Conservation (phyloP, 2,329 filamentous ascomycete species). For the Pseudogymnoascus destructans region DNA sequence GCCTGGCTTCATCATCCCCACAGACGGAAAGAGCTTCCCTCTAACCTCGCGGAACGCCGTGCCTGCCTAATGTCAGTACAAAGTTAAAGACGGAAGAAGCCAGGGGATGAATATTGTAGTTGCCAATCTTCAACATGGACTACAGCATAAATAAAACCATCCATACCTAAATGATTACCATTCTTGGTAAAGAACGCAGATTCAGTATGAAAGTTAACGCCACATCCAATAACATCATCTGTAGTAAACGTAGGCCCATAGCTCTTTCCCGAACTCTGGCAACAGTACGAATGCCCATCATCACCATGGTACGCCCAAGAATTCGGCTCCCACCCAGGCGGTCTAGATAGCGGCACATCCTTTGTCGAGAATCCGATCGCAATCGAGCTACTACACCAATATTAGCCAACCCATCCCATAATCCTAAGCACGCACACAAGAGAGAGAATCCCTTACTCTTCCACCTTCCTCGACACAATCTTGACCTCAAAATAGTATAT, state of each 20-base stretch:
- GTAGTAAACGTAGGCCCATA: slow-evolving; percentile 44
- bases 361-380: slow-evolving; percentile 49
- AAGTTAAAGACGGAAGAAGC: background rate
- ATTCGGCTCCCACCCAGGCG: slow-evolving; percentile 54
- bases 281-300: slow-evolving; percentile 48
- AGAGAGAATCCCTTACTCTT: slow-evolving; percentile 38
- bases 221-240: slow-evolving; percentile 49
- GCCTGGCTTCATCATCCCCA: slow-evolving; percentile 52
- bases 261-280: slow-evolving; percentile 40
- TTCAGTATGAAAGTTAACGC: slow-evolving; percentile 50
- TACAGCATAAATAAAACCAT: slow-evolving; percentile 11
- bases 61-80: slow-evolving; percentile 34
- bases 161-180: slow-evolving; percentile 41
- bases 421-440: background rate
- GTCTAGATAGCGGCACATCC: slow-evolving; percentile 38
- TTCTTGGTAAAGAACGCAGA: slow-evolving; percentile 60
- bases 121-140: background rate
- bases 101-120: background rate
- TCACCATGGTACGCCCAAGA: slow-evolving; percentile 60
- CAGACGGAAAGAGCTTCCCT: slow-evolving; percentile 50
- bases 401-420: slow-evolving; percentile 12
- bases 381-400: slow-evolving; percentile 39
- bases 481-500: slow-evolving; percentile 86
- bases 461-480: slow-evolving; percentile 52
- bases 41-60: slow-evolving; percentile 56